Percentiles rank a stretch among this genome's conserved stretches.
These are phyloP conservation scores for Erodium moschatum DNA, from an alignment of 441 rosid species.

Conservation along the genomic window DNA sequence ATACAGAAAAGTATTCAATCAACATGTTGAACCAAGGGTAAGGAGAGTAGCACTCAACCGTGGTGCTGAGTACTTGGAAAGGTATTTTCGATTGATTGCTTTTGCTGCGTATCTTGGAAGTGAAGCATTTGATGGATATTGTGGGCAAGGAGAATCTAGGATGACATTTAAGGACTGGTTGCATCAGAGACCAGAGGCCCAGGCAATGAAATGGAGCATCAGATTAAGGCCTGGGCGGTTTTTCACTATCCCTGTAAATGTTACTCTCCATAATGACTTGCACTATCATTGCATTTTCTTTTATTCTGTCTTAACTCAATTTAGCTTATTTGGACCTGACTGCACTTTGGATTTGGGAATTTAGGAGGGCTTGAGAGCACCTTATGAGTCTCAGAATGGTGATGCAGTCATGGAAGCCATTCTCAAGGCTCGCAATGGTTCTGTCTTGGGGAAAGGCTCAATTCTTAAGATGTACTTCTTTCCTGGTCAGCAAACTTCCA, in stretches of 20 bases:
- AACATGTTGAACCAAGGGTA: constrained; percentile 81
- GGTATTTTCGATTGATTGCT: constrained; percentile 87
- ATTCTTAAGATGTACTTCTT: constrained; percentile 89
- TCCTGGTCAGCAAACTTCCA: constrained; percentile 93
- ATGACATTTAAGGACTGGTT: constrained; percentile 86
- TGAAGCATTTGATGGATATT: constrained; percentile 81
- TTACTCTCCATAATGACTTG: constrained; percentile 16
- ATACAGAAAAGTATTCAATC: constrained; percentile 83
- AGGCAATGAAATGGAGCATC: constrained; percentile 97
- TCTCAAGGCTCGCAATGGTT: constrained; percentile 77
- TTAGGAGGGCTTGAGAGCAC: constrained; percentile 83
- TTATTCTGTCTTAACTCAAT: not conserved
- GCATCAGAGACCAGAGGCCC: constrained; percentile 90
- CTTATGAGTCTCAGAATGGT: constrained; percentile 80
- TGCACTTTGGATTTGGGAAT: constrained; percentile 18
- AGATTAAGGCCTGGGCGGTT: constrained; percentile 88
- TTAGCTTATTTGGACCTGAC: constrained; percentile 12
- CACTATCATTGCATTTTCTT: not conserved
- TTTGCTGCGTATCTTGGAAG: constrained; percentile 99
- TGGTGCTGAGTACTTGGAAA: constrained; percentile 93
- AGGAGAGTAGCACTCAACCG: constrained; percentile 87
- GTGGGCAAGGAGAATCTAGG: constrained; percentile 66
- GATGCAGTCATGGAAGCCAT: constrained; percentile 98
- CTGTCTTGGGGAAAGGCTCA: constrained; percentile 84
- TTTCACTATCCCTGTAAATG: constrained; percentile 75